Evolutionary conservation across 805 yeast genomes (phyloP).

Genomic region (Teunomyces kruisii): DNA sequence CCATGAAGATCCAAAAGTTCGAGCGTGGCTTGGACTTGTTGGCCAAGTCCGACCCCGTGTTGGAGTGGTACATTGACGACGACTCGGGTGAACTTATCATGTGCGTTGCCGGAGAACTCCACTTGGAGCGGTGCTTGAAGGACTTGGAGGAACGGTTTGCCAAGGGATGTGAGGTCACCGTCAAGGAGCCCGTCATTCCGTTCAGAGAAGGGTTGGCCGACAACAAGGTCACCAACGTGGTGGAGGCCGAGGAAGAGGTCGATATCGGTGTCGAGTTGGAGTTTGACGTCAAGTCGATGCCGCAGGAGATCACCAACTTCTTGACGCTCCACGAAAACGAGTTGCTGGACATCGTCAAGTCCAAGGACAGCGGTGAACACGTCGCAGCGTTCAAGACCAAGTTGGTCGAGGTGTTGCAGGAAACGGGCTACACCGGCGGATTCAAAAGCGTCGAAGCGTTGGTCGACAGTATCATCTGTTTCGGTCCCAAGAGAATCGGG

Average conservation of each 20-base stretch:
- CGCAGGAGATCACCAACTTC: constrained; percentile 47
- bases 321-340: constrained; percentile 47
- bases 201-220: constrained; percentile 81
- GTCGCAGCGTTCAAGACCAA: constrained; percentile 11
- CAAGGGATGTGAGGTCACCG: constrained; percentile 72
- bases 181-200: constrained; percentile 92
- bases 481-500: constrained; percentile 78
- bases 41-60: constrained; percentile 92
- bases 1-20: constrained; percentile 70
- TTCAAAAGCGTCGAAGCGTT: constrained; percentile 18
- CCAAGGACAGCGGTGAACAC: constrained; percentile 16
- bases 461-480: constrained; percentile 47
- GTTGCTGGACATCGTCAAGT: constrained; percentile 36
- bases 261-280: constrained; percentile 40
- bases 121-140: constrained; percentile 89
- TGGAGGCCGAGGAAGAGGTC: constrained; percentile 40
- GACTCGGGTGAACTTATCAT: constrained; percentile 92
- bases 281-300: constrained; percentile 62
- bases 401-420: constrained; percentile 9
- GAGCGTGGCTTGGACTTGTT: constrained; percentile 77
- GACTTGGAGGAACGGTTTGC: constrained; percentile 92
- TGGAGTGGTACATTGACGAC: constrained; percentile 73
- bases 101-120: constrained; percentile 96
- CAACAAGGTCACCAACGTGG: constrained; percentile 36
- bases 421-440: constrained; percentile 18